These are phyloP conservation scores for Mycena amicta DNA, from an alignment of 768 basidiomycete species.

Conservation along the genomic window DNA sequence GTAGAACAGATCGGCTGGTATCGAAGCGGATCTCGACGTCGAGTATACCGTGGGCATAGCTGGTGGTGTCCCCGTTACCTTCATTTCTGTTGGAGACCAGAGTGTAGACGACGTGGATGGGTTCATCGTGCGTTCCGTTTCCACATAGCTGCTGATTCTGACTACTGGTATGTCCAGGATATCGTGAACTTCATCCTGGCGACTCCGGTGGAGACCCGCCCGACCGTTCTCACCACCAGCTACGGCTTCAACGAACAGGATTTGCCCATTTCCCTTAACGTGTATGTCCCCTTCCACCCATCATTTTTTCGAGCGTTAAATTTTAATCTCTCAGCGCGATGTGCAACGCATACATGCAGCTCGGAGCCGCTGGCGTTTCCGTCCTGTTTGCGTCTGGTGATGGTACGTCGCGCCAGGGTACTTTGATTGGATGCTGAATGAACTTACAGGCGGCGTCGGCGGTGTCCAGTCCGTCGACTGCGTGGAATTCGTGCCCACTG, in stretches of 20 bases:
- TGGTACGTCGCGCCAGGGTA: conserved; percentile 29
- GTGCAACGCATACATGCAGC: conserved; percentile 32
- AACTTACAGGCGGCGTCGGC: conserved; percentile 12
- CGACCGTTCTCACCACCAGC: conserved; percentile 40
- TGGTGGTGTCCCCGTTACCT: conserved; percentile 37
- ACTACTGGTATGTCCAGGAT: conserved; percentile 18
- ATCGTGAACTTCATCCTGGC: conserved; percentile 37
- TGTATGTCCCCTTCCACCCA: conserved; percentile 32
- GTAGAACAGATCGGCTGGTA: conserved; percentile 18
- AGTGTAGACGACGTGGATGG: conserved; percentile 1
- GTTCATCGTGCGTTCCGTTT: conserved; percentile 11
- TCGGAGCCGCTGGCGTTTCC: conserved; percentile 39
- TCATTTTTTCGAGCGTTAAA: background rate
- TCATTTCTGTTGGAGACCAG: conserved; percentile 3
- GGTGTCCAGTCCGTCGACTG: conserved; percentile 30
- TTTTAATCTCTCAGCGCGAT: conserved; percentile 25
- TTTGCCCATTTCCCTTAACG: conserved; percentile 31
- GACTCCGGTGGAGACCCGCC: conserved; percentile 43
- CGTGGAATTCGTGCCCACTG: conserved; percentile 36
- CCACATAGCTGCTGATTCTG: background rate
- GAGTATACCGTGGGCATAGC: conserved; percentile 41
- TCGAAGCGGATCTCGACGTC: conserved; percentile 48
- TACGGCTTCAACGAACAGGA: conserved; percentile 43
- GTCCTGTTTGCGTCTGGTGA: conserved; percentile 45
- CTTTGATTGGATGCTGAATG: conserved; percentile 25